Evolutionary conservation across 2,329 filamentous ascomycete genomes (phyloP).

Genomic region (Fusarium graminum): DNA sequence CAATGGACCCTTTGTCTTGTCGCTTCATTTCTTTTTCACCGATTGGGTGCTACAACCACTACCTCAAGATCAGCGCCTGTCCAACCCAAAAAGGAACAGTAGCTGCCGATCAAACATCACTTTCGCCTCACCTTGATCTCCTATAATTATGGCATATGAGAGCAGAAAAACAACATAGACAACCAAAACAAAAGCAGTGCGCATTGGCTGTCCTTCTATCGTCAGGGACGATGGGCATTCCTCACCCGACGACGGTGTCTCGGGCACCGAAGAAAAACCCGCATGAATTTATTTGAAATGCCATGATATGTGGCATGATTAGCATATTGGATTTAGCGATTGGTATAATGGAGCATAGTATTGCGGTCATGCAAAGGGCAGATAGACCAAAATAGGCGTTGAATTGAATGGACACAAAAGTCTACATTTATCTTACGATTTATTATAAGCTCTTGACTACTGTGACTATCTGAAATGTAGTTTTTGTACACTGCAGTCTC

Average conservation of each 20-base stretch:
- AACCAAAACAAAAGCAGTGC: conserved; percentile 47
- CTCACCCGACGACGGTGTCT: conserved; percentile 28
- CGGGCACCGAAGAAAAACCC: conserved; percentile 33
- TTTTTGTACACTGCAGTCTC: not conserved
- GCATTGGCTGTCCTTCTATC: conserved; percentile 40
- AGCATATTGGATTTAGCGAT: conserved; percentile 46
- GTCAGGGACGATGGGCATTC: conserved; percentile 16
- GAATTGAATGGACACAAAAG: conserved; percentile 29
- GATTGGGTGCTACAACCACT: conserved; percentile 26
- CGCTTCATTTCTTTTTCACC: conserved; percentile 15
- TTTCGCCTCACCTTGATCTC: conserved; percentile 7
- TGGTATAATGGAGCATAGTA: conserved; percentile 32
- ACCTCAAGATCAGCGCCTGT: conserved; percentile 31
- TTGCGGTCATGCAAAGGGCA: conserved; percentile 32
- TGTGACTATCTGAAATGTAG: not conserved
- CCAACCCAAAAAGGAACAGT: conserved; percentile 28
- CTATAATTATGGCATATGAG: conserved; percentile 21
- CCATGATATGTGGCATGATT: conserved; percentile 28
- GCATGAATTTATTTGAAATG: conserved; percentile 37
- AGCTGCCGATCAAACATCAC: conserved; percentile 21
- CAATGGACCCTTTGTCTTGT: conserved; percentile 15
- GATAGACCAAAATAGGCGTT: conserved; percentile 41
- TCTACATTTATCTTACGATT: conserved; percentile 15
- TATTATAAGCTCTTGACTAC: not conserved
- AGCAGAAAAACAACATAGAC: conserved; percentile 23